Evolutionary conservation across 2,329 filamentous ascomycete species (phyloP).

Genomic region (Plenodomus biglobosus): DNA sequence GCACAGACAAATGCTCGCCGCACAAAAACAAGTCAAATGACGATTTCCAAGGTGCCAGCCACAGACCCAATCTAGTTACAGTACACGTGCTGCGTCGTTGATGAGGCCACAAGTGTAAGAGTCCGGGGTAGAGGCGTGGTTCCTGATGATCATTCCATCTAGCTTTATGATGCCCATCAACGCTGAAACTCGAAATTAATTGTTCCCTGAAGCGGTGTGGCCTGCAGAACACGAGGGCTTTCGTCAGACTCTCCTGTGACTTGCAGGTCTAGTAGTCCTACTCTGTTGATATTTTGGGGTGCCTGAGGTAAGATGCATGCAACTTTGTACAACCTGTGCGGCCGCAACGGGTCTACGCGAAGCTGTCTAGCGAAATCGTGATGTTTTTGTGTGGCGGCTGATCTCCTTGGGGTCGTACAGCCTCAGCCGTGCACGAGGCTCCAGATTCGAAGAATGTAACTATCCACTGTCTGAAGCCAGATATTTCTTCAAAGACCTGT

Average conservation of each 20-base stretch:
- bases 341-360: conserved; percentile 5
- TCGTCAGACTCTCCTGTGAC: conserved; percentile 7
- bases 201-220: conserved; percentile 9
- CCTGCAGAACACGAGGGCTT: conserved; percentile 11
- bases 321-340: conserved; percentile 5
- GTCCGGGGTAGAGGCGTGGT: conserved; percentile 9
- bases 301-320: conserved; percentile 13
- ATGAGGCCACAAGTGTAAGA: conserved; percentile 7
- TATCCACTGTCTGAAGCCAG: background rate
- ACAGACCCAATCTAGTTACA: conserved; percentile 15
- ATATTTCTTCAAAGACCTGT: conserved; percentile 2
- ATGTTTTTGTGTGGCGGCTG: conserved; percentile 4
- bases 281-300: background rate
- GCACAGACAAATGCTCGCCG: conserved; percentile 1
- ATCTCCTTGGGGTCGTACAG: conserved; percentile 6
- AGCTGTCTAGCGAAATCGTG: background rate
- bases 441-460: background rate
- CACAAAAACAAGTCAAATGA: conserved; percentile 4
- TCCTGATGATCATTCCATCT: conserved; percentile 9
- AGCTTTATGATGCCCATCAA: conserved; percentile 5
- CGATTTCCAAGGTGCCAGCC: background rate
- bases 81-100: conserved; percentile 15
- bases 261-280: conserved; percentile 2
- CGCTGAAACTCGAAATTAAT: conserved; percentile 6
- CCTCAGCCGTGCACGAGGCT: conserved; percentile 1